A percentile compares a stretch with the other conserved stretches of the same genome.
phyloP scores from a whole-genome alignment of 1,284 basidiomycete species.

The Irpex rosettiformis region DNA sequence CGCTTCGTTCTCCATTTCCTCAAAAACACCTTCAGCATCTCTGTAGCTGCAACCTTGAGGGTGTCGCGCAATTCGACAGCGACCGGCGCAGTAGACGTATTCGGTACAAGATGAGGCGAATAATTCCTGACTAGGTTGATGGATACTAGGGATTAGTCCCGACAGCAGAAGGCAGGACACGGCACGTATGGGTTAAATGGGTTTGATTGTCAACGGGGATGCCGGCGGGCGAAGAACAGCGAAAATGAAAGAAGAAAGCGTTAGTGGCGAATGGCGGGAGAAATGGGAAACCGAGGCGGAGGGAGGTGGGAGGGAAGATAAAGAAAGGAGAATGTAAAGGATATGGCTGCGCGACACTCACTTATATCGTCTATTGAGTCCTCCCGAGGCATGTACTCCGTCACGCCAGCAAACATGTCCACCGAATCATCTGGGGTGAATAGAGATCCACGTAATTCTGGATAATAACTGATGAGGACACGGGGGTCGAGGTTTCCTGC shows the following conservation, averaged over 20 bases:
- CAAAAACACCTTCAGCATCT: constrained; percentile 68
- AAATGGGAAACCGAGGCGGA: no score
- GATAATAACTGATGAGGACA: constrained; percentile 72
- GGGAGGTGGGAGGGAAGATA: constrained; percentile 16
- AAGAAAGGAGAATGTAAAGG: constrained; percentile 12
- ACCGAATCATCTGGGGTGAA: constrained; percentile 45
- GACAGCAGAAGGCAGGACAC: constrained; percentile 25
- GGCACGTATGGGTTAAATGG: constrained; percentile 25
- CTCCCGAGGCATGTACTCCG: constrained; percentile 59
- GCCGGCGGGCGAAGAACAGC: constrained; percentile 13
- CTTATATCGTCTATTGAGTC: constrained; percentile 71
- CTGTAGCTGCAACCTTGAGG: constrained; percentile 54
- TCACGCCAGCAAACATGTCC: constrained; percentile 66
- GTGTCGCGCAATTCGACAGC: constrained; percentile 64
- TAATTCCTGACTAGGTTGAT: constrained; percentile 88
- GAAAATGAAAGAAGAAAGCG: background rate
- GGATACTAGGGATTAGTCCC: constrained; percentile 74
- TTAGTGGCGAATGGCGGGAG: constrained; percentile 9
- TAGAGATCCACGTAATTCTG: constrained; percentile 59
- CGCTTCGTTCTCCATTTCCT: constrained; percentile 40
- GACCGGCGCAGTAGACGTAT: constrained; percentile 62
- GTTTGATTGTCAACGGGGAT: constrained; percentile 23
- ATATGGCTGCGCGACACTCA: constrained; percentile 42
- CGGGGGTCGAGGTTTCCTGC: constrained; percentile 74
- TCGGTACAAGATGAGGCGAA: constrained; percentile 76